Evolutionary conservation across 169 alveolate genomes (phyloP), one percentile per base, ranked within the genome.

Genomic region (Theileria parva): DNA sequence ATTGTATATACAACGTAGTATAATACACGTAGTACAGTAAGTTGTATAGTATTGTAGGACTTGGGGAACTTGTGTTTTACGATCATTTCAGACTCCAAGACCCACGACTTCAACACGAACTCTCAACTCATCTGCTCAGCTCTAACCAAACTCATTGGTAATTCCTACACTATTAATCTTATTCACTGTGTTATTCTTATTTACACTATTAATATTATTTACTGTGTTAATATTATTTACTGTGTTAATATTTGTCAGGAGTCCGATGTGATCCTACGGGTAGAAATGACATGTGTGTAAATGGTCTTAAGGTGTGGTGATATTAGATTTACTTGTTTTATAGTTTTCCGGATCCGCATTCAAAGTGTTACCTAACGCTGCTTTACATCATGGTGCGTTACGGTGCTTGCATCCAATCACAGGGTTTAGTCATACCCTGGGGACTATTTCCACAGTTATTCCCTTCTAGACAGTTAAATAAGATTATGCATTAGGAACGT

Each of bases 281-380:
- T 28, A 94, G 98, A 84, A 95, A 95, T 80, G 98, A 95, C 72
- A 81, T 95, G n/a, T 71, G 88, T 39, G 95, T 93, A 28, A 87
- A 90, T 60, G 96, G 92, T 9, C 85, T 77, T 39, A 95, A 95
- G 86, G 89, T 76, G 9, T 23, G 70, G 39, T n/a, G 17, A 23
- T 4, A 57, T 9, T 1, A 60, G 3, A 19, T 37, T 39, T 11
- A 23, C 25, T 6, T 67, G 19, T 30, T 3, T 13, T 27, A 13
- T 59, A 83, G 87, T 86, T 94, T 44, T 94, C 97, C 32, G 98
- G 98, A 9, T 91, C 97, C 19, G 98, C 98, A 15, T 95, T 94
- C 81, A 94, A 95, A 78, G 77, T 93, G n/a, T 74, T 88, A 25
- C 86, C 76, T 17, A 87, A 90, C 60, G 95, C 92, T 27, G 80